Evolutionary conservation across 495 filamentous ascomycete genomes (phyloP).

Genomic region (Penicillium robsamsonii): DNA sequence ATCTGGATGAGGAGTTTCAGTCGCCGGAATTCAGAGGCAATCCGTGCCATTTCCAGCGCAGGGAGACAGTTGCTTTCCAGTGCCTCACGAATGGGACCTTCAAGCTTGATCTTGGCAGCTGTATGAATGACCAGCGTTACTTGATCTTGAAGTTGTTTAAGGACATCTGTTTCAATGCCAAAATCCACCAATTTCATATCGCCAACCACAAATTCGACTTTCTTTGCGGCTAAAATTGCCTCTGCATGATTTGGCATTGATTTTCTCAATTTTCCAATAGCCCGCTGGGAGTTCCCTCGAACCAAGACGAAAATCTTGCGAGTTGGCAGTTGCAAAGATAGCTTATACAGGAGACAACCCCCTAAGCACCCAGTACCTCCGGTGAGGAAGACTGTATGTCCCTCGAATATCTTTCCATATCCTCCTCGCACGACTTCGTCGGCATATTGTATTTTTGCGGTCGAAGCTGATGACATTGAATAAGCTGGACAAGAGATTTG

Average conservation of each 20-base stretch:
- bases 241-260: conserved; percentile 34
- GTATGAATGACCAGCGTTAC: conserved; percentile 41
- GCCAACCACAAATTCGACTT: conserved; percentile 34
- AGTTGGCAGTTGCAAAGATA: conserved; percentile 36
- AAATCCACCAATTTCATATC: conserved; percentile 32
- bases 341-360: conserved; percentile 39
- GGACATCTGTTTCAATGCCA: conserved; percentile 21
- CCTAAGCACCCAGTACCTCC: conserved; percentile 40
- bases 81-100: conserved; percentile 31
- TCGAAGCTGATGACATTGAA: conserved; percentile 18
- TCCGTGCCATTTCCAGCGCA: conserved; percentile 32
- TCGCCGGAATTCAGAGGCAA: conserved; percentile 29
- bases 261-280: conserved; percentile 33
- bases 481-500: neutral
- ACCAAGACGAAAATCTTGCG: conserved; percentile 35
- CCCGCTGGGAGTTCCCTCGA: conserved; percentile 25
- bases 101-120: conserved; percentile 37
- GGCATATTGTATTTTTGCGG: conserved; percentile 10
- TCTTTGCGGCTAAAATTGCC: conserved; percentile 29
- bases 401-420: conserved; percentile 30
- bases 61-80: conserved; percentile 41
- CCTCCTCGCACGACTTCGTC: conserved; percentile 27
- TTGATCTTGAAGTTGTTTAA: conserved; percentile 26
- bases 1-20: conserved; percentile 38
- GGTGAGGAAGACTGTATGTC: conserved; percentile 37